Evolutionary conservation across 1,139 yeast species (phyloP), one percentile per base, ranked within the genome.

Genomic region (Blastobotrys serpentis): DNA sequence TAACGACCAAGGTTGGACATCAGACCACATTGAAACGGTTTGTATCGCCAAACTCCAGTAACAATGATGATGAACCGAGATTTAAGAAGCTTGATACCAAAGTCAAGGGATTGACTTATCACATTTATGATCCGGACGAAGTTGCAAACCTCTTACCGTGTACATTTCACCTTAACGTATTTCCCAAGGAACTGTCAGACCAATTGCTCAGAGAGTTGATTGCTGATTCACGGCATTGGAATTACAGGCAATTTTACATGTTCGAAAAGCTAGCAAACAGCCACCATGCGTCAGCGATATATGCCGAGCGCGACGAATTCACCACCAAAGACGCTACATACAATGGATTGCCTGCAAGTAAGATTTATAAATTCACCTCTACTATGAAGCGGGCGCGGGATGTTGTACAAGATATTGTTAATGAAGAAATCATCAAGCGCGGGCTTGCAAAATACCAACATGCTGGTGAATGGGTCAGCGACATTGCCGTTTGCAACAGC

Each of bases 191-290:
- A 0, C 50, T 78, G 7, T 78, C 87, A 0, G 70, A 76, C 34
- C 56, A 58, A 0, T 57, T 82, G 2, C 64, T 82, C 1, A 49
- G 57, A 7, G 66, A 69, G 22, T 64, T 82, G 11, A 52, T 77
- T 51, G 60, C 67, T 1, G 77, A 75, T 36, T 65, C 71, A 4
- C 56, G 67, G 1, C 50, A 58, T 0, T 78, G 81, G 67, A 68
- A 70, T 13, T 67, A 70, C 50, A 47, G 52, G 19, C 45, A 55
- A 32, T 85, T 85, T 58, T 73, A 76, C 50, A 67, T 85, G 13
- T 84, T 83, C 56, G 88, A 82, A 1, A 76, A 81, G 18, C 62
- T 70, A 44, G 84, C 86, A 43, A 61, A 59, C 6, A 78, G 89
- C 0, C 75, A 78, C 21, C 87, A 82, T 57, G 63, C 65, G 4